Percentiles rank a stretch among this genome's conserved stretches.
These are phyloP conservation scores for Nidula microcarpa DNA, from an alignment of 768 basidiomycete genomes.

Conservation along the genomic window DNA sequence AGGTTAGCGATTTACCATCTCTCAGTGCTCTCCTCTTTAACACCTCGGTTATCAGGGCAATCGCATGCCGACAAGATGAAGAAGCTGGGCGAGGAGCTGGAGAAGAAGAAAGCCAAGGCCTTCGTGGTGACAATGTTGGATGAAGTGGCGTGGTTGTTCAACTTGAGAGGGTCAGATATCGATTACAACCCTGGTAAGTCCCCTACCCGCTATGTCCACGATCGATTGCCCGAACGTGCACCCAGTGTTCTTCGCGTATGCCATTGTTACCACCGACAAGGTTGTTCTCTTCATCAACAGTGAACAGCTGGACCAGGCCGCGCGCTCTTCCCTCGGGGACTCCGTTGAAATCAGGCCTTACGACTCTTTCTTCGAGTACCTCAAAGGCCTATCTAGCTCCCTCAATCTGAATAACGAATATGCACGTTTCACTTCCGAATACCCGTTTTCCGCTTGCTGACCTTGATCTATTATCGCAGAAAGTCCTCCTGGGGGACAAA, in stretches of 20 bases:
- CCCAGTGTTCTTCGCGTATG: conserved; percentile 89
- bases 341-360: conserved; percentile 72
- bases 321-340: conserved; percentile 44
- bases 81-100: conserved; percentile 60
- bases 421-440: conserved; percentile 16
- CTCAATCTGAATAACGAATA: conserved; percentile 27
- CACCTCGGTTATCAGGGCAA: conserved; percentile 40
- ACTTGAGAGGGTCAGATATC: conserved; percentile 90
- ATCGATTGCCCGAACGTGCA: background rate
- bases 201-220: background rate
- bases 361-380: conserved; percentile 57
- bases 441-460: background rate
- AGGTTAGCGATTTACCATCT: conserved; percentile 33
- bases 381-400: conserved; percentile 43
- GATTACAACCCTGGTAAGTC: conserved; percentile 66
- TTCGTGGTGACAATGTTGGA: conserved; percentile 86
- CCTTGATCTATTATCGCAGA: conserved; percentile 31
- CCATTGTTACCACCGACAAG: conserved; percentile 60
- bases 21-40: background rate
- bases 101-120: conserved; percentile 62
- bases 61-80: conserved; percentile 64
- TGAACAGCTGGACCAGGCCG: conserved; percentile 41
- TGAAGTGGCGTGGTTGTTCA: conserved; percentile 93
- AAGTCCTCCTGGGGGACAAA: conserved; percentile 73
- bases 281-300: conserved; percentile 70